phyloP scores from a whole-genome alignment of 1,139 yeast species.

The Geotrichum bryndzae region DNA sequence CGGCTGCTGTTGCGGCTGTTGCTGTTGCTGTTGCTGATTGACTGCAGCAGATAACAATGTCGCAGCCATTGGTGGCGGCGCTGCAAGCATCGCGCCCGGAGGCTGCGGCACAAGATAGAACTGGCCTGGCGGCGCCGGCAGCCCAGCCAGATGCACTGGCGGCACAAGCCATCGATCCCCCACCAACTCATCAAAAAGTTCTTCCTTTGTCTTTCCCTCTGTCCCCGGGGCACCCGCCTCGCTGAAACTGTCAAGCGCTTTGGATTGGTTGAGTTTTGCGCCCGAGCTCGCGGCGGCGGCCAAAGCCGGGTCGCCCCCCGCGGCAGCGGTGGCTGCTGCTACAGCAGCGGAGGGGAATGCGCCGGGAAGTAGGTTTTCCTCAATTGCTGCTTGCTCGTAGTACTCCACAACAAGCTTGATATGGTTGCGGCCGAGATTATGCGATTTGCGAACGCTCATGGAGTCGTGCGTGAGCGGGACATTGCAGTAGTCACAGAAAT shows the following conservation, averaged over 20 bases:
- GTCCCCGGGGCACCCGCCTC: constrained; percentile 24
- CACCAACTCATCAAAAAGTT: constrained; percentile 15
- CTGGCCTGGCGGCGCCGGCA: constrained; percentile 27
- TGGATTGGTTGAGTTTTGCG: constrained; percentile 22
- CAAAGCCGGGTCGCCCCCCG: neutral
- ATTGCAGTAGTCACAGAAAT: constrained; percentile 16
- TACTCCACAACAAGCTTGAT: constrained; percentile 68
- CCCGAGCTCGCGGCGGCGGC: neutral
- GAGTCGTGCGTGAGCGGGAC: constrained; percentile 75
- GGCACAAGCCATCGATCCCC: constrained; percentile 20
- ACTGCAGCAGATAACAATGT: neutral
- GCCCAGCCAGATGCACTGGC: constrained; percentile 23
- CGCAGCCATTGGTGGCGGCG: neutral
- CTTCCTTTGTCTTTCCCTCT: constrained; percentile 14
- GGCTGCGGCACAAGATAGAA: constrained; percentile 16
- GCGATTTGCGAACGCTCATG: constrained; percentile 78
- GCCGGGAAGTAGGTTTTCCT: constrained; percentile 26
- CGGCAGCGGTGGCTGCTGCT: constrained; percentile 9
- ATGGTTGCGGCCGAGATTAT: constrained; percentile 75
- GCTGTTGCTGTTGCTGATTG: neutral
- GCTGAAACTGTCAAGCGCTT: constrained; percentile 19
- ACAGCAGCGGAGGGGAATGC: constrained; percentile 15
- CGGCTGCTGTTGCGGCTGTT: neutral
- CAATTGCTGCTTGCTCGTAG: constrained; percentile 45
- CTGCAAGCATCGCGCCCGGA: neutral